These are phyloP conservation scores for Leptographium radiaticola DNA, from an alignment of 2,329 filamentous ascomycete genomes.

Conservation along the genomic window DNA sequence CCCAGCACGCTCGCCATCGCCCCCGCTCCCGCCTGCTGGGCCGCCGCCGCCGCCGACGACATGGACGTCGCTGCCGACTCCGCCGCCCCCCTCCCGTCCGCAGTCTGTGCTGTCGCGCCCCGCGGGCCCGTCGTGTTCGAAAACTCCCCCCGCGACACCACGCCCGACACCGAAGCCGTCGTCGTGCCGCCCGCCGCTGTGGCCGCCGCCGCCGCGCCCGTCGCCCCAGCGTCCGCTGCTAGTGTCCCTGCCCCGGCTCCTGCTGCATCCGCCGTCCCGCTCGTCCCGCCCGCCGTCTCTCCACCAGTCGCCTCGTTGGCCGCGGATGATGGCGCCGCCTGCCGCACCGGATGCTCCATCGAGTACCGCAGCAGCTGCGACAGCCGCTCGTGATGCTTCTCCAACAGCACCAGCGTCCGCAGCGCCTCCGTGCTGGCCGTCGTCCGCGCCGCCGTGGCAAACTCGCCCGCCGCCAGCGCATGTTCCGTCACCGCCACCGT, in stretches of 20 bases:
- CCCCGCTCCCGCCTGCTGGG: conserved; percentile 4
- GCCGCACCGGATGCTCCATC: conserved; percentile 34
- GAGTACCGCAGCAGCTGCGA: conserved; percentile 69
- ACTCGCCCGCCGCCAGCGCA: conserved; percentile 76
- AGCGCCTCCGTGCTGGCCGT: conserved; percentile 62
- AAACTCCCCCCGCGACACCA: conserved; percentile 11
- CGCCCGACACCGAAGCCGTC: conserved; percentile 8
- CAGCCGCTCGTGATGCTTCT: conserved; percentile 75
- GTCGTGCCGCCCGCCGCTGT: background rate
- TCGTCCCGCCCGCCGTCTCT: background rate
- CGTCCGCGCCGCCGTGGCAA: conserved; percentile 64
- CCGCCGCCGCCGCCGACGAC: conserved; percentile 16
- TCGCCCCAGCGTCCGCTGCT: conserved; percentile 12
- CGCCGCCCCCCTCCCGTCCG: background rate
- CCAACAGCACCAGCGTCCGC: conserved; percentile 71
- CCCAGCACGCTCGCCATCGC: conserved; percentile 7
- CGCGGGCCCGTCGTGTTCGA: background rate
- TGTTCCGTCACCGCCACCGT: conserved; percentile 80
- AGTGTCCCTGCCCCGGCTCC: background rate
- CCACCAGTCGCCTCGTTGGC: no score
- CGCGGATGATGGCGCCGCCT: background rate
- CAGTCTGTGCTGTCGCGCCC: no score
- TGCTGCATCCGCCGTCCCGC: background rate
- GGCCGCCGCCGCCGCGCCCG: conserved; percentile 3
- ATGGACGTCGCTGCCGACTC: background rate